These are phyloP conservation scores for Aspergillus panamensis DNA, from an alignment of 495 filamentous ascomycete genomes.

Conservation along the genomic window DNA sequence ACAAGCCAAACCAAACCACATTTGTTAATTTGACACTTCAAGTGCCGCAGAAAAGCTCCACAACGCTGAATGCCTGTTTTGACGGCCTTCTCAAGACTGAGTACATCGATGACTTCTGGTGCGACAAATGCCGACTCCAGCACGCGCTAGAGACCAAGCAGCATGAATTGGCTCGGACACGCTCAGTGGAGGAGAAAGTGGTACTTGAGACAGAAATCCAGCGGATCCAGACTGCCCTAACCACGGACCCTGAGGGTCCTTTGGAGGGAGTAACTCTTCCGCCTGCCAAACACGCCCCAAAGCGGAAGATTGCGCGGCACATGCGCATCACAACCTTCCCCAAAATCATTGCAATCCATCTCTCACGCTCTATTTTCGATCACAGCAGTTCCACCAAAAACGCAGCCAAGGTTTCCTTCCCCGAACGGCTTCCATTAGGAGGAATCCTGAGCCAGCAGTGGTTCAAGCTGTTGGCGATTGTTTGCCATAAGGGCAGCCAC, in stretches of 20 bases:
- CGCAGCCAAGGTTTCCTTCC: slow-evolving; percentile 86
- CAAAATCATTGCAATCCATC: slow-evolving; percentile 83
- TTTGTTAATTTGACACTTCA: slow-evolving; percentile 93
- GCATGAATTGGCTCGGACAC: slow-evolving; percentile 46
- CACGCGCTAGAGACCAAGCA: slow-evolving; percentile 61
- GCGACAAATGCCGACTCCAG: slow-evolving; percentile 84
- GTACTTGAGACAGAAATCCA: slow-evolving; percentile 54
- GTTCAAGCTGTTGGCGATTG: slow-evolving; percentile 82
- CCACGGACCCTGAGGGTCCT: slow-evolving; percentile 71
- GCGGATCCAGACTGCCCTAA: slow-evolving; percentile 58
- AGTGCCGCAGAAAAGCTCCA: slow-evolving; percentile 73
- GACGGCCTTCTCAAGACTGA: slow-evolving; percentile 93
- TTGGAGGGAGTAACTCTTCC: slow-evolving; percentile 73
- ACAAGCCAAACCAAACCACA: slow-evolving; percentile 72
- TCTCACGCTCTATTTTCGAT: slow-evolving; percentile 89
- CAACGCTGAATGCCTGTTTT: slow-evolving; percentile 72
- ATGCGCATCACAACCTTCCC: slow-evolving; percentile 83
- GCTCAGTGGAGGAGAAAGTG: slow-evolving; percentile 44
- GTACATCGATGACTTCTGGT: slow-evolving; percentile 94
- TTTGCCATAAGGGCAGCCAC: slow-evolving; percentile 94
- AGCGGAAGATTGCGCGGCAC: slow-evolving; percentile 78
- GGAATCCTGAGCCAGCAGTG: slow-evolving; percentile 70
- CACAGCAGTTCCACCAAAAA: slow-evolving; percentile 82
- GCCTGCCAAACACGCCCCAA: slow-evolving; percentile 66
- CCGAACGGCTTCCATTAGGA: slow-evolving; percentile 76